phyloP scores from a whole-genome alignment of 1,284 basidiomycete genomes.

The Cerioporus squamosus region DNA sequence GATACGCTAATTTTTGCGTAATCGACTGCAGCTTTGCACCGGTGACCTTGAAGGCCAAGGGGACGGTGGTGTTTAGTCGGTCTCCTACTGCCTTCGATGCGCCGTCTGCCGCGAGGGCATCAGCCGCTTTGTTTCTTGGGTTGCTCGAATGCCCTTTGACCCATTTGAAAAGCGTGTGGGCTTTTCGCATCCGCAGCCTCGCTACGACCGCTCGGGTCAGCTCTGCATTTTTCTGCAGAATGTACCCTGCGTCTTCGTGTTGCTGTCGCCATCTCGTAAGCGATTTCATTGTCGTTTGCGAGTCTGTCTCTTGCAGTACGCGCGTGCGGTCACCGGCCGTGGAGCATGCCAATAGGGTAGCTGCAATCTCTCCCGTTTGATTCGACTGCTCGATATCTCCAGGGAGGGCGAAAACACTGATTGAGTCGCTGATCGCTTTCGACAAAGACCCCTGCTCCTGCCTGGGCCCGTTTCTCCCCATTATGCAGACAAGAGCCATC shows the following conservation, averaged over 20 bases:
- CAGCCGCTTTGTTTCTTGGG: slow-evolving; percentile 31
- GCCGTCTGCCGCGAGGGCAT: slow-evolving; percentile 26
- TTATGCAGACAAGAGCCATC: slow-evolving; percentile 34
- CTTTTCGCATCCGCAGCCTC: slow-evolving; percentile 16
- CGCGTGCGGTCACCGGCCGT: rapidly evolving
- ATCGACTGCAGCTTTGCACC: slow-evolving; percentile 30
- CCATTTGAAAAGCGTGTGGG: slow-evolving; percentile 27
- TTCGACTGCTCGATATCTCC: slow-evolving; percentile 4
- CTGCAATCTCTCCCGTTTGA: slow-evolving; percentile 18
- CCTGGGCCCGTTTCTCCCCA: slow-evolving; percentile 11
- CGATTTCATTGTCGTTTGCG: neutral
- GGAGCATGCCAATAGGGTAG: neutral
- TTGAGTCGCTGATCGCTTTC: neutral
- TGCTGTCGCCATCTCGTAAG: neutral
- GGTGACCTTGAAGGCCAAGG: neutral
- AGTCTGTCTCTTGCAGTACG: slow-evolving; percentile 8
- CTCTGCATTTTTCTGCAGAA: neutral
- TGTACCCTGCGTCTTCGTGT: slow-evolving; percentile 14
- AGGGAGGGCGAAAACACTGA: neutral
- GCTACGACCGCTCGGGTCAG: neutral
- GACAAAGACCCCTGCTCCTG: slow-evolving; percentile 18
- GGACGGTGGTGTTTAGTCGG: neutral
- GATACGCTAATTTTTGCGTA: slow-evolving; percentile 35
- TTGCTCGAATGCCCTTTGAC: slow-evolving; percentile 33
- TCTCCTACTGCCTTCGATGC: slow-evolving; percentile 2